Evolutionary conservation across 2,329 filamentous ascomycete species (phyloP), one percentile per base, ranked within the genome.

Genomic region (Tolypocladium paradoxum): DNA sequence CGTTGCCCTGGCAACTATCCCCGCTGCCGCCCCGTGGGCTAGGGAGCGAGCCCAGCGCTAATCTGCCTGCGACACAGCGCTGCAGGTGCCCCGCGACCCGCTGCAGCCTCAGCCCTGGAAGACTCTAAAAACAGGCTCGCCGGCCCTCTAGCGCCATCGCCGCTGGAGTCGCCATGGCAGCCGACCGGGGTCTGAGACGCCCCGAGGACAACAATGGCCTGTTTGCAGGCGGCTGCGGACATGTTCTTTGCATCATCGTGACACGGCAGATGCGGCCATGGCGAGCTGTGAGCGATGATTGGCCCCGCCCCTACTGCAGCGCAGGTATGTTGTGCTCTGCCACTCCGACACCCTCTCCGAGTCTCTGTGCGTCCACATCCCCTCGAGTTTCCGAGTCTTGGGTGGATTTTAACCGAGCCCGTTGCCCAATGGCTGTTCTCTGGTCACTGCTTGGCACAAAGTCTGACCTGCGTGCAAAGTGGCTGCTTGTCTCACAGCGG

Each of bases 121-220:
- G 18, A 7, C 43, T 11, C 29, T n/a, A 20, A 33, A 47, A 33
- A 33, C 31, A 33, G n/a, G n/a, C n/a, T n/a, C n/a, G 14, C 27
- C 3, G 40, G 24, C 24, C 6, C 24, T 4, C 7, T 45, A 49
- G 47, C 47, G 47, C 47, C 33, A 49, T 37, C 33, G 38, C 14
- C 20, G 24, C 33, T 22, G 43, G 55, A 60, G 58, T 60, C 58
- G 56, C 58, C 58, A 57, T 60, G 58, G 59, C 58, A 58, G 54
- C 59, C 49, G 51, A 56, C 52, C 53, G 51, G 52, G 52, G 55
- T 56, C 54, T 54, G 54, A 57, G 54, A 58, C 52, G 49, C 47
- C 11, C 8, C 18, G 27, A 20, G 24, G 18, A 12, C 43, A 56
- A 57, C 58, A 55, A 58, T 55, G 29, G 51, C 9, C 43, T 12